Percentiles rank a stretch among this genome's conserved stretches.
Evolutionary conservation across 225 moss, liverwort and hornwort species (phyloP).

Genomic region (Polytrichum commune): DNA sequence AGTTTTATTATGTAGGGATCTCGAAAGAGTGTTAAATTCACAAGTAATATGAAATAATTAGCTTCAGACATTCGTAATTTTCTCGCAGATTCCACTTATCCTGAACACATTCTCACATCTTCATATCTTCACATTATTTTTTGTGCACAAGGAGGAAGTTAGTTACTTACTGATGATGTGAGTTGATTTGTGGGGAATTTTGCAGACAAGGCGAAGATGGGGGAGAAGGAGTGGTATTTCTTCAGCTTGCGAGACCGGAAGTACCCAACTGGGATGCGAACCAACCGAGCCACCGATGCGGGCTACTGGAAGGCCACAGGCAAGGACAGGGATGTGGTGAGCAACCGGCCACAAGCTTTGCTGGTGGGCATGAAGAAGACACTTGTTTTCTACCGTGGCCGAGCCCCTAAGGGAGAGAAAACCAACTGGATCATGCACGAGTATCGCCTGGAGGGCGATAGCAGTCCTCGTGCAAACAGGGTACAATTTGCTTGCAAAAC

Average conservation of each 20-base stretch:
- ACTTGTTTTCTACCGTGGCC: constrained; percentile 45
- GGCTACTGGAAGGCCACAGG: constrained; percentile 57
- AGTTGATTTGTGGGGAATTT: neutral
- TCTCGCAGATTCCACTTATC: too few species aligned
- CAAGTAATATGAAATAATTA: too few species aligned
- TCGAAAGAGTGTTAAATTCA: too few species aligned
- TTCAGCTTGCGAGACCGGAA: constrained; percentile 43
- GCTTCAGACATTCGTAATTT: too few species aligned
- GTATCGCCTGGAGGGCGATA: constrained; percentile 38
- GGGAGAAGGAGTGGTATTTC: constrained; percentile 52
- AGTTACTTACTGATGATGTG: too few species aligned
- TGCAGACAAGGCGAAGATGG: constrained; percentile 43
- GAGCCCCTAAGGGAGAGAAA: constrained; percentile 41
- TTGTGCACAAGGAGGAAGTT: too few species aligned
- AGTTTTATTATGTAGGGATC: too few species aligned
- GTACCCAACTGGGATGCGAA: constrained; percentile 46
- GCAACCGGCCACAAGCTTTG: constrained; percentile 16
- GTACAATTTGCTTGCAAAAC: neutral
- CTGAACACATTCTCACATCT: too few species aligned
- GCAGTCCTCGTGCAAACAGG: constrained; percentile 1
- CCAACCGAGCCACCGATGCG: constrained; percentile 44
- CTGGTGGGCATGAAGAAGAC: constrained; percentile 52
- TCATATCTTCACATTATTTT: too few species aligned
- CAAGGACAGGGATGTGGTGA: constrained; percentile 25
- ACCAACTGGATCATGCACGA: constrained; percentile 63